Conservation (phyloP, 495 filamentous ascomycete genomes). For the Annulohypoxylon stygium region DNA sequence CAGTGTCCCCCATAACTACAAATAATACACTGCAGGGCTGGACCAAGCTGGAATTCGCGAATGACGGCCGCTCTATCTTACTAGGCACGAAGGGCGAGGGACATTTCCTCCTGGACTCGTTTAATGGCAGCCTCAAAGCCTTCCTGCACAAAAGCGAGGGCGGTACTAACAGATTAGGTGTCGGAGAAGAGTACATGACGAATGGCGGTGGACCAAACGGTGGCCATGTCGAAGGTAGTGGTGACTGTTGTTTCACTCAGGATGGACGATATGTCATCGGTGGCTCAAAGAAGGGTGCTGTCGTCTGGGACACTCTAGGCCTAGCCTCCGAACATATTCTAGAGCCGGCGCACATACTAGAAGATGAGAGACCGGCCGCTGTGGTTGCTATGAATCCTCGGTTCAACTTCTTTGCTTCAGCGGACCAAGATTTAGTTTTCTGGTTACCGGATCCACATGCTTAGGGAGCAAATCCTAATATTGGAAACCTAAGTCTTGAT, state of each 20-base stretch:
- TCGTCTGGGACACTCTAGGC: conserved; percentile 84
- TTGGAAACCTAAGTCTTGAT: not conserved
- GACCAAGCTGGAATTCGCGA: conserved; percentile 92
- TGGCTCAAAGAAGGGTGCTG: conserved; percentile 76
- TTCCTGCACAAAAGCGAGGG: conserved; percentile 65
- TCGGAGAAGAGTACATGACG: conserved; percentile 58
- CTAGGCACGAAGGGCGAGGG: conserved; percentile 82
- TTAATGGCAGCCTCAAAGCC: conserved; percentile 79
- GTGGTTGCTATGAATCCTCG: conserved; percentile 90
- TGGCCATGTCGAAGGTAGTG: conserved; percentile 65
- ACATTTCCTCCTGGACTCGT: conserved; percentile 92
- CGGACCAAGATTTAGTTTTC: conserved; percentile 87
- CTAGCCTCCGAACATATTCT: conserved; percentile 68
- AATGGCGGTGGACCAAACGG: conserved; percentile 47
- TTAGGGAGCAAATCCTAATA: conserved; percentile 37
- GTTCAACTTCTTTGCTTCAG: conserved; percentile 89
- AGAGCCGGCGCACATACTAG: conserved; percentile 73
- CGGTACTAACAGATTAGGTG: conserved; percentile 60
- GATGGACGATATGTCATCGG: conserved; percentile 90
- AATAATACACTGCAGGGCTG: conserved; percentile 68
- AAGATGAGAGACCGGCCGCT: conserved; percentile 74
- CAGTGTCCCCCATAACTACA: conserved; percentile 50
- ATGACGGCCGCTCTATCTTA: conserved; percentile 90
- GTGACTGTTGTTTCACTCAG: conserved; percentile 87
- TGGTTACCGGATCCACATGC: conserved; percentile 85